These are phyloP conservation scores for Catharanthus roseus DNA, from an alignment of 257 asterid species.

Conservation along the genomic window DNA sequence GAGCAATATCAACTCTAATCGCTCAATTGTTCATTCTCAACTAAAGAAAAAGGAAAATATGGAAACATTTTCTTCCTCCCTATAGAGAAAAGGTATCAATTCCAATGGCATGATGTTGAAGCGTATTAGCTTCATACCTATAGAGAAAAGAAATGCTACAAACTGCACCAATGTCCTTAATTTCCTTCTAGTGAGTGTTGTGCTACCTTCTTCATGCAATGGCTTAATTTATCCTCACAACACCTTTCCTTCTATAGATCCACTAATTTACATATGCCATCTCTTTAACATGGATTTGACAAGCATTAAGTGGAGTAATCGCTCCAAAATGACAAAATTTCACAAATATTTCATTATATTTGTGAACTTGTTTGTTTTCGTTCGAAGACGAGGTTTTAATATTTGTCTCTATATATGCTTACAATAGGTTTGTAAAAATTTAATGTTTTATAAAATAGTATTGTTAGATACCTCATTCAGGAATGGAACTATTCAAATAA, in stretches of 20 bases:
- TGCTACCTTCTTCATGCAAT: too few relatives aligned
- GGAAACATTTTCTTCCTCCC: constrained; percentile 58
- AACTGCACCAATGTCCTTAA: constrained; percentile 25
- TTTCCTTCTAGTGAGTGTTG: constrained; percentile 60
- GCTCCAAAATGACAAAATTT: constrained; percentile 26
- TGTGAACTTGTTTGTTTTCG: too few relatives aligned
- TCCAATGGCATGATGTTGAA: constrained; percentile 33
- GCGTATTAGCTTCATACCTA: constrained; percentile 42
- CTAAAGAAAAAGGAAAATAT: constrained; percentile 29
- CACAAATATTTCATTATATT: too few relatives aligned
- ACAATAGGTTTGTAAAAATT: too few relatives aligned
- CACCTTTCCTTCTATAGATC: constrained; percentile 29
- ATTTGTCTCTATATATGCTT: too few relatives aligned
- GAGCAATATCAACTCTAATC: constrained; percentile 43
- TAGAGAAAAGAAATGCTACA: constrained; percentile 7
- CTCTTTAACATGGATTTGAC: constrained; percentile 54
- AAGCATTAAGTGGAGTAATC: constrained; percentile 36
- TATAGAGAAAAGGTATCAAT: constrained; percentile 42
- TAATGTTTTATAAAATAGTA: too few relatives aligned
- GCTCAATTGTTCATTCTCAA: constrained; percentile 37
- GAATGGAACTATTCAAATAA: too few relatives aligned
- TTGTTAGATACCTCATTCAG: too few relatives aligned
- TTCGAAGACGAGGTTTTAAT: too few relatives aligned
- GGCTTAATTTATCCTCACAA: constrained; percentile 66
- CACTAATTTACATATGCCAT: constrained; percentile 50